phyloP scores from a whole-genome alignment of 1,284 basidiomycete genomes.

The Xerocomus amazonicus region DNA sequence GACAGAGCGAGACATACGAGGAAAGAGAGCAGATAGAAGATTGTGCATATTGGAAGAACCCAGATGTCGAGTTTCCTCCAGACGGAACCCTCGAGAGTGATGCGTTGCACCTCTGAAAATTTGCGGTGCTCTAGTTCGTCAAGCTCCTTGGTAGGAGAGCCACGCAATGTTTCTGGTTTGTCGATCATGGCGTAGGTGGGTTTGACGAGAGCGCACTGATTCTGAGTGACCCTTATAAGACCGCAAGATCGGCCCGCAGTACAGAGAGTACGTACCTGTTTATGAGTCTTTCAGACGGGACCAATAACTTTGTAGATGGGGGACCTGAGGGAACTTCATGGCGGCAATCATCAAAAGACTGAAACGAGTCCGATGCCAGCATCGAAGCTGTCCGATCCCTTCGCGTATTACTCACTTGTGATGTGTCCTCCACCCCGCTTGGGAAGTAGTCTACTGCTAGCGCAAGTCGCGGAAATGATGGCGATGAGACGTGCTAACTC shows the following conservation, averaged over 20 bases:
- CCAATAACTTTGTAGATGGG: no score
- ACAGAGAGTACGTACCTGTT: neutral
- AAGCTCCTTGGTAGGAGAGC: slow-evolving; percentile 11
- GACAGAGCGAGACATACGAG: slow-evolving; percentile 36
- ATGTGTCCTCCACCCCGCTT: slow-evolving; percentile 1
- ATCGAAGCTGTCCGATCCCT: neutral
- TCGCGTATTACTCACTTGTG: neutral
- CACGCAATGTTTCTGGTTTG: neutral
- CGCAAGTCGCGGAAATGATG: neutral
- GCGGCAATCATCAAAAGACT: neutral
- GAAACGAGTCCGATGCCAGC: neutral
- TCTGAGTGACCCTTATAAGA: neutral
- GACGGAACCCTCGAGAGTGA: slow-evolving; percentile 34
- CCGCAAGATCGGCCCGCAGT: neutral
- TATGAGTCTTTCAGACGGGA: neutral
- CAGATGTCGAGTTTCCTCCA: slow-evolving; percentile 49
- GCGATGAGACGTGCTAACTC: no score
- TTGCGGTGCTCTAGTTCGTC: slow-evolving; percentile 3
- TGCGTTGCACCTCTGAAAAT: slow-evolving; percentile 16
- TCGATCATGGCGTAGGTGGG: slow-evolving; percentile 3
- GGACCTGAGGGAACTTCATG: neutral
- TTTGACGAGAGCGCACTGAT: neutral
- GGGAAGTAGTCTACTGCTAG: neutral
- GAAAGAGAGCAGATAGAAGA: slow-evolving; percentile 51
- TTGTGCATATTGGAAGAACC: slow-evolving; percentile 45